Conservation (phyloP, 2,329 filamentous ascomycete species). For the Ascochyta lentis region DNA sequence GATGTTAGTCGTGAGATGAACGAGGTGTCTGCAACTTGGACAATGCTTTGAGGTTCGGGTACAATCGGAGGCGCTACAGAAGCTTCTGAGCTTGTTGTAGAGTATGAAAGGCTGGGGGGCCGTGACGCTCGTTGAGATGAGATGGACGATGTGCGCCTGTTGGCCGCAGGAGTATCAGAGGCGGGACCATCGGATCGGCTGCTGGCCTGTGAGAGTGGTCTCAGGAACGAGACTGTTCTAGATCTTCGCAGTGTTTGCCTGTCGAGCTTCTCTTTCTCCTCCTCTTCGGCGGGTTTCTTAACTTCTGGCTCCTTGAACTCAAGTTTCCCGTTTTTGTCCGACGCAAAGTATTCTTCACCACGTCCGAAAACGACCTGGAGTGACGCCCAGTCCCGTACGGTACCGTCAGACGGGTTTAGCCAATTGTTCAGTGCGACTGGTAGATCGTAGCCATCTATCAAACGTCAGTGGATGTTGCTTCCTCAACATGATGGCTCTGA, state of each 20-base stretch:
- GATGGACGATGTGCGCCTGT: conserved; percentile 27
- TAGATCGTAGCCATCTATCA: conserved; percentile 45
- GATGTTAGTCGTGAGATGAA: not conserved
- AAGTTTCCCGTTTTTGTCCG: conserved; percentile 47
- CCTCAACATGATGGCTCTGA: conserved; percentile 14
- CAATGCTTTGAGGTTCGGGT: conserved; percentile 16
- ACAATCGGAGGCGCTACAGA: conserved; percentile 22
- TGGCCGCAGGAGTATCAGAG: conserved; percentile 14
- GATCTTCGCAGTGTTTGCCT: conserved; percentile 33
- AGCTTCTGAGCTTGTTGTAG: conserved; percentile 30
- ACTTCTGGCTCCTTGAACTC: conserved; percentile 44
- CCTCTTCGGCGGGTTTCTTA: conserved; percentile 26
- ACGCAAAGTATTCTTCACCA: conserved; percentile 50
- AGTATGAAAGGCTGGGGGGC: conserved; percentile 33
- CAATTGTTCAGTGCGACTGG: conserved; percentile 42
- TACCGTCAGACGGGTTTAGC: conserved; percentile 43
- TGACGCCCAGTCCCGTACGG: conserved; percentile 41
- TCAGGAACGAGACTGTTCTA: conserved; percentile 39
- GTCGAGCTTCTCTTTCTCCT: conserved; percentile 25
- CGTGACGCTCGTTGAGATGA: conserved; percentile 28
- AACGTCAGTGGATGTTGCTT: not conserved
- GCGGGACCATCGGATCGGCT: conserved; percentile 18
- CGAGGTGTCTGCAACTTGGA: conserved; percentile 15
- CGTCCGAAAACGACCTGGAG: conserved; percentile 50
- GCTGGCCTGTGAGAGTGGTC: conserved; percentile 34